Evolutionary conservation across 129 eudicot genomes (phyloP).

Genomic region (Glebionis coronaria): DNA sequence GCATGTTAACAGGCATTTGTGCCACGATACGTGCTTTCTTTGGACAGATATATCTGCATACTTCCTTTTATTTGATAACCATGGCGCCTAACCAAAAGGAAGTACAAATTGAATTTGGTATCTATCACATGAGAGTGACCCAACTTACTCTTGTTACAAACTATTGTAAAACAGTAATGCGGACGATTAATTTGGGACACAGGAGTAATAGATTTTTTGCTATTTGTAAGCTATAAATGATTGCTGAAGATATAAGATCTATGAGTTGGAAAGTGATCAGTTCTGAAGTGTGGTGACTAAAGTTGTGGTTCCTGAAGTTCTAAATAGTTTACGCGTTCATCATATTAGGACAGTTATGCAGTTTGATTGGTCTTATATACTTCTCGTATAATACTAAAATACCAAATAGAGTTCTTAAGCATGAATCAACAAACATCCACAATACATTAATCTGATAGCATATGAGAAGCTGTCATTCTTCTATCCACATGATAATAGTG

Average conservation of each 20-base stretch:
- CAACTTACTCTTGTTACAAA: too few relatives aligned
- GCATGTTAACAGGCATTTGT: too few relatives aligned
- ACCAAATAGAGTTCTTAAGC: not conserved
- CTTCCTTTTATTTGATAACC: too few relatives aligned
- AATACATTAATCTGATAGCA: not conserved
- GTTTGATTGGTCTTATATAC: conserved; percentile 3
- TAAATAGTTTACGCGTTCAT: not conserved
- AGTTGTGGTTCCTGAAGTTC: too few relatives aligned
- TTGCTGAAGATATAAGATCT: not conserved
- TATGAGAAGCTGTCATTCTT: conserved; percentile 13
- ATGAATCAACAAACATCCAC: not conserved
- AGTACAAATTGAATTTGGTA: too few relatives aligned
- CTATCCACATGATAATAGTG: not conserved
- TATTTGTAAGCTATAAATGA: not conserved
- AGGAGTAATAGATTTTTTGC: not conserved
- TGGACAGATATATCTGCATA: too few relatives aligned
- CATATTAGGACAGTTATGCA: not conserved
- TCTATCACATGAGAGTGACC: too few relatives aligned
- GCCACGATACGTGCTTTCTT: too few relatives aligned
- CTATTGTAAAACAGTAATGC: too few relatives aligned
- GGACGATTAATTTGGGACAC: too few relatives aligned
- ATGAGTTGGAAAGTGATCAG: not conserved
- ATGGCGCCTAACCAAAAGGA: too few relatives aligned
- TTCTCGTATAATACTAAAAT: not conserved
- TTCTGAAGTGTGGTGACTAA: too few relatives aligned